Evolutionary conservation across 768 basidiomycete genomes (phyloP).

Genomic region (Rhodocollybia butyracea): DNA sequence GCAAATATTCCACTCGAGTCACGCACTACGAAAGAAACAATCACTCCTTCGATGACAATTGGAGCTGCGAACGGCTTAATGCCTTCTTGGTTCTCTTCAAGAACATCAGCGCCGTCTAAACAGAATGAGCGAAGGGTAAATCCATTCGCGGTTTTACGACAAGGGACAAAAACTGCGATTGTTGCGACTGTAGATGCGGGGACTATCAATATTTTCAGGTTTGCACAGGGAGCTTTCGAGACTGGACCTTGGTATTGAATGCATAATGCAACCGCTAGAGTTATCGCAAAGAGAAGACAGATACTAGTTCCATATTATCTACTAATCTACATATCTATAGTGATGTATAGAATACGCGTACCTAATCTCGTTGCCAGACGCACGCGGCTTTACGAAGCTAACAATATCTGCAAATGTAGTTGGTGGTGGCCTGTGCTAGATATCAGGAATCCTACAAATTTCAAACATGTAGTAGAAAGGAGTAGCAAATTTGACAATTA

Average conservation of each 20-base stretch:
- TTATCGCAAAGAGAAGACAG: too few species aligned
- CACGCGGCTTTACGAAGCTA: too few species aligned
- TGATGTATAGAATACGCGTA: too few species aligned
- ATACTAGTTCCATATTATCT: conserved; percentile 21
- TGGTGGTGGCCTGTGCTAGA: too few species aligned
- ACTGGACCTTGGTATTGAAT: conserved; percentile 54
- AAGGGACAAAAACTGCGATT: conserved; percentile 79
- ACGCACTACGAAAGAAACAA: neutral
- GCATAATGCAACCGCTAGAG: too few species aligned
- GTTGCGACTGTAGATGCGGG: conserved; percentile 89
- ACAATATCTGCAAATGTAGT: too few species aligned
- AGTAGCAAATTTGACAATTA: too few species aligned
- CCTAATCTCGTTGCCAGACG: too few species aligned
- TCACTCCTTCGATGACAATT: neutral
- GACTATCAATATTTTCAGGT: conserved; percentile 83
- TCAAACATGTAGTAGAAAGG: too few species aligned
- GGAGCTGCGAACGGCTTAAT: neutral
- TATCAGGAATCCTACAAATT: too few species aligned
- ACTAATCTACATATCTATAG: too few species aligned
- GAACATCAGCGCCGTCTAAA: neutral
- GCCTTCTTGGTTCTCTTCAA: neutral
- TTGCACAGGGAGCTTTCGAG: conserved; percentile 81
- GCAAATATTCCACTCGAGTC: neutral
- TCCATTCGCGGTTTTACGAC: conserved; percentile 78
- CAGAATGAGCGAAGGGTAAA: conserved; percentile 43